Base-by-base conservation (phyloP, 73 alveolate species). In the Paramecium octaurelia region DNA sequence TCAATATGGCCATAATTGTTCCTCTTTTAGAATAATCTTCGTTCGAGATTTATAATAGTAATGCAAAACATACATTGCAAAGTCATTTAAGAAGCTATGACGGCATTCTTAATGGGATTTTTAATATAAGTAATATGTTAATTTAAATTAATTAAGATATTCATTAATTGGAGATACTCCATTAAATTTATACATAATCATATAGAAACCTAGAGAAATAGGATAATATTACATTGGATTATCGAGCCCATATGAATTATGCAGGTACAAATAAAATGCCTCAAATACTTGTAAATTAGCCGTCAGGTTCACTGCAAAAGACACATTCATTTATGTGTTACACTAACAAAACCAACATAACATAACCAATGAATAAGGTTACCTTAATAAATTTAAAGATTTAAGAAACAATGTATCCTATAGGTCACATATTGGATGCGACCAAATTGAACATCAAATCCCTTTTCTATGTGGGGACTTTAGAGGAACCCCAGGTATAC, bases 251-350 rank as follows among this genome's bases (percentile, higher is more conserved):
- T 73, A 73, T 73, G 87, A 42, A 73, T 38, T 73, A 73, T 73
- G 87, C 60, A 35, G 87, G 87, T 40, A 73, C 87, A 16, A 73
- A 73, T 38, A 35, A 4, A 73, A 35, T 73, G 87, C 87, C 87
- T 36, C 11, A 73, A 36, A 38, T 73, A 10, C 46, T 73, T 20
- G 87, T 73, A 6, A 58, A 73, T 40, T 16, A 73, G 20, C 87
- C 87, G 35, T 6, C 40, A 16, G 87, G 87, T 12, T 12, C 36
- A 1, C 35, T 35, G 18, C 8, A 31, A 16, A 73, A 73, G 20
- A 36, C 87, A 8, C 87, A 73, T 73, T 73, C 87, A 12, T 73
- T 73, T 73, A 73, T 73, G 87, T 73, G 87, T 11, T 73, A 73
- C 40, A 73, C 87, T 0, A 73, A 73, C 14, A 73, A 73, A 43